Evolutionary conservation across 306 rosid genomes (phyloP), one percentile per base, ranked within the genome.

Genomic region (Sicyos baderoa): DNA sequence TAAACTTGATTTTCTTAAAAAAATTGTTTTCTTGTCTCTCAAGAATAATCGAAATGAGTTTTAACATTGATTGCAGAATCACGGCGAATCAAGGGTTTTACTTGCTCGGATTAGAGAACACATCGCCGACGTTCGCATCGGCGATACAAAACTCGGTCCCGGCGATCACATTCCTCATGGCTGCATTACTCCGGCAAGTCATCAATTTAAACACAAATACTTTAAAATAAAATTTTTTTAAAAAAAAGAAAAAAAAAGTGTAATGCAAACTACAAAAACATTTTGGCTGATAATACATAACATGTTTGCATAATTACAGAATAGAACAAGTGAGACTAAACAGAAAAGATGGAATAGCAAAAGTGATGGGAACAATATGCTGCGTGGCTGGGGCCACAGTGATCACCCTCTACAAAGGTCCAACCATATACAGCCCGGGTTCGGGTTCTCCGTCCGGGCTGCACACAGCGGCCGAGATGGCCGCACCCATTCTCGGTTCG

Each of bases 161-260:
- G 4, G 94, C 96, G 49, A 79, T 87, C 15, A 90, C 96, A n/a
- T 87, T 87, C 75, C 87, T 90, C 52, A 81, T 90, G 87, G 88
- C 96, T 14, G 86, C 61, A 0, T 8, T 84, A 19, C 82, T 86
- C 75, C 73, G 95, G 91, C 83, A 82, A 78, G 83, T 16, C 47
- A 51, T 15, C 68, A 51, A 54, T 64, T 21, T 40, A 29, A 16
- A 7, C 35, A 8, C 18, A 15, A 21, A 27, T 23, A 29, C 58
- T 35, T 29, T 29, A 29, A 29, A 29, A 29, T 29, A 29, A 29
- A 3, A 29, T 2, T 2, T 29, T n/a, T n/a, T n/a, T n/a, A n/a
- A n/a, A n/a, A n/a, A n/a, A n/a, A n/a, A n/a, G n/a, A n/a, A n/a
- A n/a, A n/a, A n/a, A n/a, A n/a, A 3, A 25, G 1, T 3, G 3